Evolutionary conservation across 2,329 filamentous ascomycete genomes (phyloP).

Genomic region (Balansia obtecta): DNA sequence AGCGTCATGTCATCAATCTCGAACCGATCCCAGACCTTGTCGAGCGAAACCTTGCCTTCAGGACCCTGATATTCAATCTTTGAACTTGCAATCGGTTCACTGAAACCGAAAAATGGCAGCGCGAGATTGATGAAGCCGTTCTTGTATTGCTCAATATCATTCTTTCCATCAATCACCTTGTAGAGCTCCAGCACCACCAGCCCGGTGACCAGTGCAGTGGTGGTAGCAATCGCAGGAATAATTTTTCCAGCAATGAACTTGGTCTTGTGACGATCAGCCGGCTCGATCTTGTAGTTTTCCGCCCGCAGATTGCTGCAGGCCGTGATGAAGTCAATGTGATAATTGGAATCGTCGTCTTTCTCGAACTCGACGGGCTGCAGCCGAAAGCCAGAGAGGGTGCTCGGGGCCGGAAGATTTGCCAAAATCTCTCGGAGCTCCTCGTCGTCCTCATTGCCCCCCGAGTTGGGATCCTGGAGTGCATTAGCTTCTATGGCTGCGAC

Average conservation of each 20-base stretch:
- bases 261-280: conserved; percentile 90
- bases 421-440: conserved; percentile 65
- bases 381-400: conserved; percentile 75
- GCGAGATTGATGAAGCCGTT: conserved; percentile 97
- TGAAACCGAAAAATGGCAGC: conserved; percentile 95
- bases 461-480: conserved; percentile 60
- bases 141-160: conserved; percentile 97
- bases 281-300: conserved; percentile 93
- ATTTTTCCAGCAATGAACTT: conserved; percentile 99
- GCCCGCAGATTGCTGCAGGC: conserved; percentile 92
- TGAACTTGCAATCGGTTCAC: conserved; percentile 85
- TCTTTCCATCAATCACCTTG: conserved; percentile 94
- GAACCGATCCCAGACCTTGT: conserved; percentile 97
- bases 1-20: conserved; percentile 80
- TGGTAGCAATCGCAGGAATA: conserved; percentile 95
- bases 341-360: conserved; percentile 95
- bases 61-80: conserved; percentile 83
- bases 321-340: conserved; percentile 98
- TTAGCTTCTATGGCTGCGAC: not conserved
- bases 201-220: conserved; percentile 88
- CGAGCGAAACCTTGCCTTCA: conserved; percentile 67
- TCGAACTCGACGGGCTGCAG: conserved; percentile 90
- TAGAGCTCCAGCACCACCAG: conserved; percentile 86
- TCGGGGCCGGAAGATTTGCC: conserved; percentile 62
- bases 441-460: conserved; percentile 56